phyloP scores from a whole-genome alignment of 176 grass and related monocot species.

The Zea luxurians region DNA sequence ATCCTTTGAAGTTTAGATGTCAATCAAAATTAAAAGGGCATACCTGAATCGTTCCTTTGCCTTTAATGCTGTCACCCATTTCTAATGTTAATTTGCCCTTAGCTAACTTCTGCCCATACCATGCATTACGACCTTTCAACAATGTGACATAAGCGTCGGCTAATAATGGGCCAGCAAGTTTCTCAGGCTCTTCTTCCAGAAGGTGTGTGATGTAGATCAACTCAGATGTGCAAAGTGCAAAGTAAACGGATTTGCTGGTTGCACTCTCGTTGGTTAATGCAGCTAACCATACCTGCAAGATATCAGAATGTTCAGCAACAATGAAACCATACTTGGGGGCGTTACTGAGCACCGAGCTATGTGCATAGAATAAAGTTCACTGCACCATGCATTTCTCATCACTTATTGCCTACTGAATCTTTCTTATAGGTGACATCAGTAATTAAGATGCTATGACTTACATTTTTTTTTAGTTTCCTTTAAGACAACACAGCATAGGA shows the following conservation, averaged over 20 bases:
- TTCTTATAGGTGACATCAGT: constrained; percentile 4
- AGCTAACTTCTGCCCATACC: constrained; percentile 94
- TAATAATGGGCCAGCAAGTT: constrained; percentile 92
- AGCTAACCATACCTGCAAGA: constrained; percentile 84
- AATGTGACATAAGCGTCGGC: constrained; percentile 95
- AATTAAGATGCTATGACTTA: background rate
- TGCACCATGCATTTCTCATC: constrained; percentile 3
- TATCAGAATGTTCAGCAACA: constrained; percentile 33
- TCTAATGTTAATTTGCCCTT: constrained; percentile 87
- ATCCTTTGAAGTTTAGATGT: constrained; percentile 21
- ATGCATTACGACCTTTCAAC: constrained; percentile 94
- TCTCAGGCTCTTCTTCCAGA: constrained; percentile 89
- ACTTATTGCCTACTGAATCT: background rate
- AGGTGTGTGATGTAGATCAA: constrained; percentile 99
- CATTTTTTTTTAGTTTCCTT: background rate
- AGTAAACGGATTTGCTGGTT: constrained; percentile 97
- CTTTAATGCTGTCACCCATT: constrained; percentile 98
- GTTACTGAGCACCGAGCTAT: background rate
- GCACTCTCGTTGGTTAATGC: constrained; percentile 97
- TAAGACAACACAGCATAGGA: background rate
- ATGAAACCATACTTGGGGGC: constrained; percentile 15
- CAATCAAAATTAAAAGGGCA: constrained; percentile 29
- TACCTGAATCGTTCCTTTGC: constrained; percentile 99
- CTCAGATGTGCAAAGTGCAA: constrained; percentile 97
- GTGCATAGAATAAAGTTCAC: background rate